Base-by-base conservation (phyloP, 331 rosid genomes). In the Prunus yedoensis region DNA sequence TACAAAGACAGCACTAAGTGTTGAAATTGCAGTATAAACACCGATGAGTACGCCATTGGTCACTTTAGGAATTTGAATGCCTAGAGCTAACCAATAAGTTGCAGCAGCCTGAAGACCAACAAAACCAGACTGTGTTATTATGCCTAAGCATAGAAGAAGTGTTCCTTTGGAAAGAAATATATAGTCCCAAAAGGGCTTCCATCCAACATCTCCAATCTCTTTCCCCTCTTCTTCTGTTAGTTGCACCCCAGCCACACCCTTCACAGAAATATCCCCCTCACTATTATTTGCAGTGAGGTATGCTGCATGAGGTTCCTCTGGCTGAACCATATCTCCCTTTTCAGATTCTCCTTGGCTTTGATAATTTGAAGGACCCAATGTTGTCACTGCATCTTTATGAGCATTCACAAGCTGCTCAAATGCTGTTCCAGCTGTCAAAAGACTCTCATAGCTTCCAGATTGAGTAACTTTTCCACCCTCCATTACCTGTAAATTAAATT, bases 341-440 rank as follows among this genome's bases (percentile, higher is more conserved):
- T 75, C 76, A 54, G 59, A 50, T 27, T 58, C 86, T 58, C 32
- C 74, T 74, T 41, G 80, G 71, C 64, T 81, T 66, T 70, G 85
- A 65, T 81, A 45, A 50, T 41, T 62, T 5, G 81, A 75, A 77
- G 41, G 62, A 47, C 52, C 87, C 54, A 87, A 45, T 15, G 68
- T 80, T 14, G 70, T 38, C 49, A 89, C 72, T 14, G 83, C 66
- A 66, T 91, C 94, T 69, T 61, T 89, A 43, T 93, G 97, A 56
- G 98, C 98, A 60, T 76, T 89, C 74, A 93, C 97, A 56, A 93
- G 98, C 64, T 87, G 84, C 74, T 93, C 85, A 74, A 93, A 91
- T 67, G 94, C 81, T 30, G 89, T 88, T 81, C 96, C 98, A 20
- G 81, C 77, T 30, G 79, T 87, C 54, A 91, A 47, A 64, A 91